A percentile compares a stretch with the other conserved stretches of the same genome.
These are phyloP conservation scores for Aspergillus sp. DNA, from an alignment of 2,329 filamentous ascomycete species.

Conservation along the genomic window DNA sequence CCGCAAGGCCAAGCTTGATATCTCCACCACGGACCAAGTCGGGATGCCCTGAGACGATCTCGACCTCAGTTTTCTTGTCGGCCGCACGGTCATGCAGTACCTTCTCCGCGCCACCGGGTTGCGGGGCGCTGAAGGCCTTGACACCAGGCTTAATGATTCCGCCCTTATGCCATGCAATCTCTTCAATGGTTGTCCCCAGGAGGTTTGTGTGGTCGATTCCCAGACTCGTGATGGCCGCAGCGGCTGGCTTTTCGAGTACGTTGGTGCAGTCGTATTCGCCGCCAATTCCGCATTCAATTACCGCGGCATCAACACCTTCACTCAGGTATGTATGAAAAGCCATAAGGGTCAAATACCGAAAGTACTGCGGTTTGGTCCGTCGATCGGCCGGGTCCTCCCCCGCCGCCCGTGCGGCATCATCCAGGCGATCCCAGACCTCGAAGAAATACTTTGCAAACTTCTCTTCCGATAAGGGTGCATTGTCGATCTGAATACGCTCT, in stretches of 20 bases:
- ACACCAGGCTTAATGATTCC: slow-evolving; percentile 74
- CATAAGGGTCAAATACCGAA: slow-evolving; percentile 85
- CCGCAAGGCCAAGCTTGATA: slow-evolving; percentile 57
- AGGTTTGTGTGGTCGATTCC: slow-evolving; percentile 83
- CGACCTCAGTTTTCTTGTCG: slow-evolving; percentile 48
- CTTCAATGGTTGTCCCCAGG: slow-evolving; percentile 72
- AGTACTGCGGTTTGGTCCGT: slow-evolving; percentile 79
- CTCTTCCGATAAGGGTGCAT: slow-evolving; percentile 64
- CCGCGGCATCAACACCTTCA: slow-evolving; percentile 72
- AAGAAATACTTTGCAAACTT: slow-evolving; percentile 77
- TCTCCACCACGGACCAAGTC: slow-evolving; percentile 38
- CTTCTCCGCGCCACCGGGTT: slow-evolving; percentile 52
- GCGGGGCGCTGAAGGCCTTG: slow-evolving; percentile 61
- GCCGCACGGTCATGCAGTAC: slow-evolving; percentile 56
- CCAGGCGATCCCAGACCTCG: slow-evolving; percentile 72
- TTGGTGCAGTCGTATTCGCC: slow-evolving; percentile 94
- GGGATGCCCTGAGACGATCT: slow-evolving; percentile 50
- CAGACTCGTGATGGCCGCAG: slow-evolving; percentile 72
- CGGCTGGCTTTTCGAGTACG: slow-evolving; percentile 67
- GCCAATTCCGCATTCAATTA: slow-evolving; percentile 92
- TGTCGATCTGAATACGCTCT: slow-evolving; percentile 80
- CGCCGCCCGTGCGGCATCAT: slow-evolving; percentile 51
- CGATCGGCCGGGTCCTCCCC: slow-evolving; percentile 52
- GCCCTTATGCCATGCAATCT: slow-evolving; percentile 90
- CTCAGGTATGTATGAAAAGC: slow-evolving; percentile 78